Conservation (phyloP, 352 stramenopile genomes). For the Phytophthora uliginosa region DNA sequence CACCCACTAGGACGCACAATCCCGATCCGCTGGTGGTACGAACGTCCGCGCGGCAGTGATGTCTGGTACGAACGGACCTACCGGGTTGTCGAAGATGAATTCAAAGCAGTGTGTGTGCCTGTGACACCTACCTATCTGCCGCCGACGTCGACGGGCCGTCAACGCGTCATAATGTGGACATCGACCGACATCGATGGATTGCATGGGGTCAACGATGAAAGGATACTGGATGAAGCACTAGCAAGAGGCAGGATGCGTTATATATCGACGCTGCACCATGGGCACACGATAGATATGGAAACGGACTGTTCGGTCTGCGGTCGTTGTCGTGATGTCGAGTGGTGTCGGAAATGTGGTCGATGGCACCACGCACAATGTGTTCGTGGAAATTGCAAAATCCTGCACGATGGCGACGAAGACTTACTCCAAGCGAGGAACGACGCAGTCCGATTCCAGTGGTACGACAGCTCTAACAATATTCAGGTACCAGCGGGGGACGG, state of each 20-base stretch:
- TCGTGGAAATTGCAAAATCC: background rate
- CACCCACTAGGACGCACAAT: background rate
- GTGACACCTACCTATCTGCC: background rate
- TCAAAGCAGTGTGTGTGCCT: background rate
- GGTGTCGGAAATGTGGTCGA: background rate
- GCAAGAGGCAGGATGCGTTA: background rate
- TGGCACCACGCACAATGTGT: background rate
- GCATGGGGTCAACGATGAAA: background rate
- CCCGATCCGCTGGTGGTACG: background rate
- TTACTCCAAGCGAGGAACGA: background rate
- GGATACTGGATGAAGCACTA: background rate
- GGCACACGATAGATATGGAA: background rate
- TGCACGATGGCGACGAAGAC: background rate
- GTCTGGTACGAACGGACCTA: background rate
- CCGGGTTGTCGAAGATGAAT: background rate
- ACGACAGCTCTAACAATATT: background rate
- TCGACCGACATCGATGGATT: background rate
- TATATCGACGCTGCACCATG: background rate
- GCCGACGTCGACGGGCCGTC: background rate
- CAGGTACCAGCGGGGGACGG: background rate
- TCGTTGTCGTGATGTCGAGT: background rate
- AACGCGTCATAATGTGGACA: background rate
- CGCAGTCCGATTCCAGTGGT: background rate
- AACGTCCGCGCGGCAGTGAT: background rate
- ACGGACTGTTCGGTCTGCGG: background rate